Evolutionary conservation across 1,284 basidiomycete genomes (phyloP).

Genomic region (Flammula alnicola): DNA sequence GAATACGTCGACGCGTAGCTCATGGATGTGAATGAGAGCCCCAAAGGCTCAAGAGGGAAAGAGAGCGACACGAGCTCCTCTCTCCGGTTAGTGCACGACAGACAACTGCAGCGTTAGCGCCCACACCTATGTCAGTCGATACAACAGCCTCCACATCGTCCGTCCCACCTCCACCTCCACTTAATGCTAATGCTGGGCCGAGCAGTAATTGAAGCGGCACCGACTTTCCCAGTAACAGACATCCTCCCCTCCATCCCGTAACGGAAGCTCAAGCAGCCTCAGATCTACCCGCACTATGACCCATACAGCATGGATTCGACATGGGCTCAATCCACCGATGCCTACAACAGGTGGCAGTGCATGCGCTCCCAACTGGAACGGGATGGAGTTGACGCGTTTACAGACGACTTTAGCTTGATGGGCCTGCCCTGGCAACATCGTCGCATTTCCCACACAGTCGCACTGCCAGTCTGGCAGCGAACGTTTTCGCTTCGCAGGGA

Average conservation of each 20-base stretch:
- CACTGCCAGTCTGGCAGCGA: neutral
- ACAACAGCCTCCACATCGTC: neutral
- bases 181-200: conserved; percentile 12
- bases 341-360: too few species aligned
- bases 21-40: conserved; percentile 74
- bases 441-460: conserved; percentile 8
- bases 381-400: conserved; percentile 68
- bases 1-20: conserved; percentile 73
- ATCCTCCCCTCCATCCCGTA: neutral
- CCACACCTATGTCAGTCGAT: conserved; percentile 13
- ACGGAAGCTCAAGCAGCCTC: neutral
- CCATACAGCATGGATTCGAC: conserved; percentile 46
- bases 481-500: too few species aligned
- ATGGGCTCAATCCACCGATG: conserved; percentile 45
- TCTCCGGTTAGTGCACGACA: conserved; percentile 42
- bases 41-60: conserved; percentile 67
- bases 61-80: conserved; percentile 40
- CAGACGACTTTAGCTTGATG: conserved; percentile 81
- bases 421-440: conserved; percentile 47
- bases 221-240: neutral
- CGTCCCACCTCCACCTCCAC: conserved; percentile 6
- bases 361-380: too few species aligned
- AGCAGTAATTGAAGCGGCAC: conserved; percentile 20
- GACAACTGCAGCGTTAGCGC: conserved; percentile 33
- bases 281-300: conserved; percentile 31